Conservation (phyloP, 75 land plant genomes). For the Gnetum montanum region DNA sequence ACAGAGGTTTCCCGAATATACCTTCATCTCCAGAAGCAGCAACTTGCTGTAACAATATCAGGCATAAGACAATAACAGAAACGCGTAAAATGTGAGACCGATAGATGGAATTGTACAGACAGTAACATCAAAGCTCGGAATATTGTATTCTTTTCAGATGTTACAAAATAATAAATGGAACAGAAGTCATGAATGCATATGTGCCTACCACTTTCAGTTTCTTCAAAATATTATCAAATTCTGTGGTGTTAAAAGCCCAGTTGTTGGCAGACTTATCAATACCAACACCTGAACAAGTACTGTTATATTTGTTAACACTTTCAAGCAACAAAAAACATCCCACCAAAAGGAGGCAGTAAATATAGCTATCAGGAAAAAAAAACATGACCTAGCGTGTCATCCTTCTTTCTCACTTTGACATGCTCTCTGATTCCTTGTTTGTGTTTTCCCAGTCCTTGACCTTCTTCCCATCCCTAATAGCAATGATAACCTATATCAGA, state of each 20-base stretch:
- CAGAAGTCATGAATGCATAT: too few relatives aligned
- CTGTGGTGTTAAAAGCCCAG: slow-evolving; percentile 87
- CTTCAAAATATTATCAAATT: slow-evolving; percentile 83
- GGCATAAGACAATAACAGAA: too few relatives aligned
- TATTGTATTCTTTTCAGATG: too few relatives aligned
- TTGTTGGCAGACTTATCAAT: slow-evolving; percentile 49
- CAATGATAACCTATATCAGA: background rate
- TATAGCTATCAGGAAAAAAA: background rate
- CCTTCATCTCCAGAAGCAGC: background rate
- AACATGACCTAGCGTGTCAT: slow-evolving; percentile 59
- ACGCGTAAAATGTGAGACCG: too few relatives aligned
- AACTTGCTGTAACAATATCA: slow-evolving; percentile 14
- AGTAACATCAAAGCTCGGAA: too few relatives aligned
- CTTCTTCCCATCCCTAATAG: slow-evolving; percentile 96
- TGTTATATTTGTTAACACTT: background rate
- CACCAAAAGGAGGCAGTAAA: background rate
- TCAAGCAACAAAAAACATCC: background rate
- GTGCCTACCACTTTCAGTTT: slow-evolving; percentile 89
- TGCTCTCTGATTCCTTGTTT: slow-evolving; percentile 89
- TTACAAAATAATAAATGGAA: too few relatives aligned
- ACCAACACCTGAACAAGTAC: slow-evolving; percentile 72
- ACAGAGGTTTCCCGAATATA: background rate
- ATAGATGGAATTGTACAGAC: too few relatives aligned
- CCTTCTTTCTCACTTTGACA: slow-evolving; percentile 70
- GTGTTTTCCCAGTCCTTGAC: slow-evolving; percentile 88